Base-by-base conservation (phyloP, 176 grass and related monocot species). In the Stipa capillata region DNA sequence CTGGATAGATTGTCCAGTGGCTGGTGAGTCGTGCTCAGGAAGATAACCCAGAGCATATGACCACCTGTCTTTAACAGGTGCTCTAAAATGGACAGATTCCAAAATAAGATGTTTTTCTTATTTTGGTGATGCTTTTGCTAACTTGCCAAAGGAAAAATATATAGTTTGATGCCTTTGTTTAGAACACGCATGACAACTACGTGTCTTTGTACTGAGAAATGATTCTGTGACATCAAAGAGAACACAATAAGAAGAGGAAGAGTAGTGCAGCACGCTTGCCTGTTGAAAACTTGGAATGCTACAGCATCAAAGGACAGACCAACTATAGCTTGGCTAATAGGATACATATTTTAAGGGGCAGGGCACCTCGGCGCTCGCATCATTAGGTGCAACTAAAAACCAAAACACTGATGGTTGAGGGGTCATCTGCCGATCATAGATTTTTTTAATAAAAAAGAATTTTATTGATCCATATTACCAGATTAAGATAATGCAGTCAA, bases 31-130 rank as follows among this genome's bases (percentile, higher is more conserved):
- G 56, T 77, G 27, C 72, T 44, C 79, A 64, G 14, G 15, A 37
- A 52, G 55, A 50, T 32, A 16, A 40, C 48, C 21, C 23, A 21
- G 18, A 64, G 23, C 77, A 57, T 28, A 34, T 3, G 12, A 25
- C 29, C 13, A 27, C 39, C 25, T 23, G 25, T 57, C 71, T 29
- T 73, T 66, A 12, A 12, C 16, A 2, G n/a, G 69, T 31, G 51
- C 52, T 69, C 67, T 69, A 69, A 61, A 71, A 76, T 60, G 72
- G 73, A 55, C 73, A 39, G 7, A 27, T 24, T 31, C 65, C 15
- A 21, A 29, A 57, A 7, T 17, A 11, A 23, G 17, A 58, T 74
- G 67, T 72, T 78, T 11, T 64, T n/a, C 29, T 64, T 72, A 35
- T 41, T 56, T 28, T 62, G 51, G 18, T 33, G 18, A 8, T 61